Evolutionary conservation across 1,284 basidiomycete genomes (phyloP), one percentile per base, ranked within the genome.

Genomic region (Kwoniella shivajii): DNA sequence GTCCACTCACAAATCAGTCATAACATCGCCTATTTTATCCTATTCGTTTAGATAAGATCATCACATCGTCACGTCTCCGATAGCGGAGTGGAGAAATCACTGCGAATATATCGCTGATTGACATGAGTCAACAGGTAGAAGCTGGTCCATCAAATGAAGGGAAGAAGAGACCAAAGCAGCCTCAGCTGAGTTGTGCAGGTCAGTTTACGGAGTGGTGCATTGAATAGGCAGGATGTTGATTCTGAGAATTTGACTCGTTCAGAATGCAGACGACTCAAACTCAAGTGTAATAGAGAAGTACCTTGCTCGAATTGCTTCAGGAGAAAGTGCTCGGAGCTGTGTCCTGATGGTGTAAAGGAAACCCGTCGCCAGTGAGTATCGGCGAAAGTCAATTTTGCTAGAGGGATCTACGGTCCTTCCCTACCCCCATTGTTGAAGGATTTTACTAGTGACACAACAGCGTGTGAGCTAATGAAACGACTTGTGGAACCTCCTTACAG

Each of bases 281-380:
- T 73, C 34, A 69, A 68, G 38, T 73, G 69, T 48, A 64, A 69
- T 48, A 56, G 65, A 3, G 44, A 63, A 42, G 65, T 72, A 6
- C 72, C 72, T 6, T 74, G 72, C 46, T 52, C 62, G 0, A 67
- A 68, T 47, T 74, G 72, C 30, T 54, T 68, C n/a, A 66, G 71
- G 30, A 59, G 73, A 16, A 63, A 64, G 10, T 73, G 71, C 39
- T 50, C 56, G 22, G 63, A 68, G 13, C 42, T 72, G 42, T 75
- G 73, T 54, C 73, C 73, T 1, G 59, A 72, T 49, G 60, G 62
- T 1, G 56, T 61, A 18, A 61, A 63, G 29, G 54, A 61, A 30
- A 62, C 64, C 51, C 64, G 63, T 41, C 53, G 59, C 51, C 22
- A 53, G 61, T 62, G 27, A 57, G 64, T 58, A n/a, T n/a, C n/a